A percentile compares a stretch with the other conserved stretches of the same genome.
Conservation (phyloP, 2,329 filamentous ascomycete genomes). For the Penicillium thymicola region DNA sequence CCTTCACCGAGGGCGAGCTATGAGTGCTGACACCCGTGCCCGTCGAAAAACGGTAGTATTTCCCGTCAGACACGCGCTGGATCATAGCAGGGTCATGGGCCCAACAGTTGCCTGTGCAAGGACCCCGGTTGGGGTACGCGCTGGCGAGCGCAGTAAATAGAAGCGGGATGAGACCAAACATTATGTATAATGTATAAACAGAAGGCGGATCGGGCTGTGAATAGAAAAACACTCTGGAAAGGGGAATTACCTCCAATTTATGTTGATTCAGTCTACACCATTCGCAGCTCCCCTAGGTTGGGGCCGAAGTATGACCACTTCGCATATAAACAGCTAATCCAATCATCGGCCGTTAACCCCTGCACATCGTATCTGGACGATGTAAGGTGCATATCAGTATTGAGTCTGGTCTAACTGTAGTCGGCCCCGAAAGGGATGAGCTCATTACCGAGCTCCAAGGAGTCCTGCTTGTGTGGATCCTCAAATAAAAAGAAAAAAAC, state of each 20-base stretch:
- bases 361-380: conserved; percentile 18
- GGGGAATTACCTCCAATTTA: conserved; percentile 4
- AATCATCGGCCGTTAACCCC: conserved; percentile 15
- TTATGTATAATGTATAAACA: conserved; percentile 12
- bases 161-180: conserved; percentile 22
- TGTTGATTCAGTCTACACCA: background rate
- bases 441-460: background rate
- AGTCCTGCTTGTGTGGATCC: conserved; percentile 11
- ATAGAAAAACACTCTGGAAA: background rate
- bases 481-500: conserved; percentile 7
- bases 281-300: background rate
- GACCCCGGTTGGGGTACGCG: conserved; percentile 31
- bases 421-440: conserved; percentile 5
- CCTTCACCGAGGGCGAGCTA: conserved; percentile 45
- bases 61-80: conserved; percentile 48
- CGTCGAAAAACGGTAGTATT: conserved; percentile 54
- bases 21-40: conserved; percentile 50
- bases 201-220: background rate
- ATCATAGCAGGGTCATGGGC: conserved; percentile 52
- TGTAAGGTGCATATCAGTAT: conserved; percentile 27
- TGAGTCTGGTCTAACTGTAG: conserved; percentile 7
- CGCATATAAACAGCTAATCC: conserved; percentile 6
- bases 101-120: conserved; percentile 35
- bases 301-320: conserved; percentile 2
- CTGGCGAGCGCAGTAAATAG: conserved; percentile 24